A percentile compares a stretch with the other conserved stretches of the same genome.
Evolutionary conservation across 2,329 filamentous ascomycete species (phyloP).

Genomic region (Aspergillus terreus): DNA sequence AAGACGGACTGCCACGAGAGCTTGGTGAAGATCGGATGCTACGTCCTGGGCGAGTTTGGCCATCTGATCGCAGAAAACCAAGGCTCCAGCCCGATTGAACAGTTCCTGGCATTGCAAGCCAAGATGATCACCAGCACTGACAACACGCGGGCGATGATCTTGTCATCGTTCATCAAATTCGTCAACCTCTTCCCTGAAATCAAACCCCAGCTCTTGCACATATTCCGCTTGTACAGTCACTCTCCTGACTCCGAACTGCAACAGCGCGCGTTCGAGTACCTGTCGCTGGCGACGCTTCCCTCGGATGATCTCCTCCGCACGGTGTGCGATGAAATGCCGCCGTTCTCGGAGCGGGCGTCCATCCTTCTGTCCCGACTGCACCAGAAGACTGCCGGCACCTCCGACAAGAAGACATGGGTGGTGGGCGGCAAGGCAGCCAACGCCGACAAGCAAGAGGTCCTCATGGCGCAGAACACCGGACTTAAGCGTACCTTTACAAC

Average conservation of each 20-base stretch:
- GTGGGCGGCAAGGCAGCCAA: conserved; percentile 97
- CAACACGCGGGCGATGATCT: conserved; percentile 84
- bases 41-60: conserved; percentile 93
- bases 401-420: conserved; percentile 94
- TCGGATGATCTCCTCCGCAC: conserved; percentile 90
- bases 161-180: conserved; percentile 96
- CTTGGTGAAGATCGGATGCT: conserved; percentile 94
- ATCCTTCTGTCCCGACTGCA: conserved; percentile 87
- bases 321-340: conserved; percentile 97
- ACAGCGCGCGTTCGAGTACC: conserved; percentile 92
- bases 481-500: conserved; percentile 80
- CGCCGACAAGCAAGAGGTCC: conserved; percentile 71
- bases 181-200: conserved; percentile 98
- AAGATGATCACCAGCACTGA: conserved; percentile 89
- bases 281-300: conserved; percentile 77
- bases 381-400: conserved; percentile 88
- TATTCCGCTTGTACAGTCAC: conserved; percentile 90
- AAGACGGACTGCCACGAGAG: conserved; percentile 96
- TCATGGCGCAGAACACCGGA: conserved; percentile 73
- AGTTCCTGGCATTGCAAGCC: conserved; percentile 85
- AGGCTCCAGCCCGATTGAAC: conserved; percentile 93
- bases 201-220: conserved; percentile 85
- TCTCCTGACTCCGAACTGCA: conserved; percentile 93
- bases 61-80: conserved; percentile 91
- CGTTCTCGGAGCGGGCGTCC: conserved; percentile 91